Base-by-base conservation (phyloP, 2,329 filamentous ascomycete species). In the Cladophialophora psammophila region DNA sequence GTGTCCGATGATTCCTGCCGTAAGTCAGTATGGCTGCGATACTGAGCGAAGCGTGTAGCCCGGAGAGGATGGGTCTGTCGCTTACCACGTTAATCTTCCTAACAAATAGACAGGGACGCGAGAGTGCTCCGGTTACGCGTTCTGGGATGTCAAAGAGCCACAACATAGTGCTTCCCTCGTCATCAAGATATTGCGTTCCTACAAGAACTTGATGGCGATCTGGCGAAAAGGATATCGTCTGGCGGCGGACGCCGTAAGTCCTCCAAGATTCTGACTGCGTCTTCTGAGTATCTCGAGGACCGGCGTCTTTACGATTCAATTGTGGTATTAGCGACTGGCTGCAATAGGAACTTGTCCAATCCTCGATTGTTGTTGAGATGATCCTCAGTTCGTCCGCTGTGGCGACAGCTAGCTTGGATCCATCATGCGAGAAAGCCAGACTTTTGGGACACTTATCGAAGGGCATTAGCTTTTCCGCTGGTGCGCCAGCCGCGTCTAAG, bases 361-460 rank as follows among this genome's bases (percentile, higher is more conserved):
- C 5, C 8, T 10, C 36, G 13, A 5, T 42, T 1, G 6, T 10
- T 18, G 57, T 60, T 18, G 38, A 45, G 38, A 60, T 50, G 15
- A 60, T 50, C 31, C 40, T 31, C 57, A 60, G 26, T 60, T 60
- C 40, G 45, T 13, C 18, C 13, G 26, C 20, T 50, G 57, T 20
- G 13, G 38, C 40, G 20, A 60, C 31, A 60, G 57, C 57, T 18
- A 60, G 57, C 57, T 60, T 18, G 4, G 57, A 32, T 34, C 57
- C 57, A 32, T 50, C 40, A 20, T 13, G 12, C n/a, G 57, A 60
- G 15, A 60, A 60, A 8, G n/a, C 18, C 12, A 60, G 31, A 26
- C 40, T 60, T 36, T 34, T 20, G 8, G 57, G 57, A 18, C 18
- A 18, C 15, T 50, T 50, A 1, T 35, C 18, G 26, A 60, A 35